These are phyloP conservation scores for Solanum chmielewskii DNA, from an alignment of 257 asterid species.

Conservation along the genomic window DNA sequence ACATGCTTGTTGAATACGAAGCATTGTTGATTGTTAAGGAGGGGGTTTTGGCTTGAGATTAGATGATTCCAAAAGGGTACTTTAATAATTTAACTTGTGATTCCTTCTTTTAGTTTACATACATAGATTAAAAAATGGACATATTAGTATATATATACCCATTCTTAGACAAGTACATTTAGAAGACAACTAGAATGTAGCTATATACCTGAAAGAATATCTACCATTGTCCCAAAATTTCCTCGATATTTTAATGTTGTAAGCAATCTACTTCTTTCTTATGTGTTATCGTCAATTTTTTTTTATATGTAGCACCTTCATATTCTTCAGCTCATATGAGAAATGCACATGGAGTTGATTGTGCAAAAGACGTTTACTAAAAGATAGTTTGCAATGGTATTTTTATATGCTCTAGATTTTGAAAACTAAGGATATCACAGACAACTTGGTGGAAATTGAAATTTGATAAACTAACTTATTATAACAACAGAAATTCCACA, in stretches of 20 bases:
- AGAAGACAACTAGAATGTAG: not conserved
- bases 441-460: not conserved
- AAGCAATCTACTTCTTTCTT: not conserved
- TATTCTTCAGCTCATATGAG: constrained; percentile 71
- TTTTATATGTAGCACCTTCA: constrained; percentile 30
- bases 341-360: constrained; percentile 51
- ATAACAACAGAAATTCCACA: not conserved
- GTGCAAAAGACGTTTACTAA: constrained; percentile 63
- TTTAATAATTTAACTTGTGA: not conserved
- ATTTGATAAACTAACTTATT: not conserved
- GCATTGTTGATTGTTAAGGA: not conserved
- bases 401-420: not conserved
- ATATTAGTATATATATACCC: not conserved
- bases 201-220: not conserved
- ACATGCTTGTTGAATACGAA: not conserved
- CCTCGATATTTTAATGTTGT: not conserved
- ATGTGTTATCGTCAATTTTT: not conserved
- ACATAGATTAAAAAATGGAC: not conserved
- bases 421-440: not conserved
- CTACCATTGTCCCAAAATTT: not conserved
- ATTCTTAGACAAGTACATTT: not conserved
- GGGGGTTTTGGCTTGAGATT: not conserved
- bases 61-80: not conserved
- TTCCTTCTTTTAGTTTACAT: not conserved
- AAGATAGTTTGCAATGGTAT: too few relatives aligned